A percentile compares a stretch with the other conserved stretches of the same genome.
Conservation (phyloP, 805 yeast species). For the Pichia insulana region DNA sequence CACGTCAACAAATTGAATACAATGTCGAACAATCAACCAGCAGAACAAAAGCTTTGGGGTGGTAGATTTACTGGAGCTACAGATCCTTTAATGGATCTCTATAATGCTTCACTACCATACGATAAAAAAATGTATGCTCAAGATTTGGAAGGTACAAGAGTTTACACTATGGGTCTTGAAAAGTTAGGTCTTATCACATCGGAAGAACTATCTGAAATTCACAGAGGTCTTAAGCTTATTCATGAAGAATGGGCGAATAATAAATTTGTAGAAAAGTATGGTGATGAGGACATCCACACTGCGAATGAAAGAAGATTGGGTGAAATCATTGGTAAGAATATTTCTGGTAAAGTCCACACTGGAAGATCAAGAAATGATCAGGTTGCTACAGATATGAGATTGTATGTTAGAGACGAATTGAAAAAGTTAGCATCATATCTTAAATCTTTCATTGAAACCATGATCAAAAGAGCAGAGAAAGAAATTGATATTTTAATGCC, state of each 20-base stretch:
- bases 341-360: conserved; percentile 98
- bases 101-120: conserved; percentile 94
- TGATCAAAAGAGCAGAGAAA: conserved; percentile 64
- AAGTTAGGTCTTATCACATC: conserved; percentile 67
- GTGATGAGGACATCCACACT: conserved; percentile 97
- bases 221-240: conserved; percentile 67
- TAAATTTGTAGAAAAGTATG: conserved; percentile 64
- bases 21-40: conserved; percentile 36
- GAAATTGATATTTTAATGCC: conserved; percentile 96
- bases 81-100: conserved; percentile 95
- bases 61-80: conserved; percentile 96
- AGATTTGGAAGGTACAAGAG: conserved; percentile 88
- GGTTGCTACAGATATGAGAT: conserved; percentile 98
- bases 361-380: conserved; percentile 98
- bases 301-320: conserved; percentile 98
- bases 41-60: conserved; percentile 87
- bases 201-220: conserved; percentile 73
- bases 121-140: conserved; percentile 93
- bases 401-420: conserved; percentile 77
- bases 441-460: conserved; percentile 54
- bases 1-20: not conserved
- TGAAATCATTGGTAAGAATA: conserved; percentile 85
- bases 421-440: conserved; percentile 49
- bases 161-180: conserved; percentile 79
- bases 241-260: conserved; percentile 73